A percentile compares a stretch with the other conserved stretches of the same genome.
phyloP scores from a whole-genome alignment of 1,139 yeast species.

The Blastobotrys illinoisensis region DNA sequence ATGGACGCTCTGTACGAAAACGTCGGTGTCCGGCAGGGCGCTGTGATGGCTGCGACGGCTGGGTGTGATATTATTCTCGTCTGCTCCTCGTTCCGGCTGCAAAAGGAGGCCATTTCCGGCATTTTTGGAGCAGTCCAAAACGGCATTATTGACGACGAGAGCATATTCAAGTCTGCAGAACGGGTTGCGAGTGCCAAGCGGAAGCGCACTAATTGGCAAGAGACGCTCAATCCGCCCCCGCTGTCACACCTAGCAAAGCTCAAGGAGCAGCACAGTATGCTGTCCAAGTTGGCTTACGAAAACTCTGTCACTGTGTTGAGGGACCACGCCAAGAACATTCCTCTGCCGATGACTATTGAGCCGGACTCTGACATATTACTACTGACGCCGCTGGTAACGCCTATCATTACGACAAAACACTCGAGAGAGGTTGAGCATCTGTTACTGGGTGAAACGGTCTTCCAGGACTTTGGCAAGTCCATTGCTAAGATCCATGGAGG shows the following conservation, averaged over 20 bases:
- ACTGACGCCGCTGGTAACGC: slow-evolving; percentile 49
- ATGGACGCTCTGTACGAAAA: slow-evolving; percentile 60
- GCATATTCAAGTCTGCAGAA: slow-evolving; percentile 39
- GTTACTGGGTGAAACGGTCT: slow-evolving; percentile 53
- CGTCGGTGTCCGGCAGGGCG: slow-evolving; percentile 64
- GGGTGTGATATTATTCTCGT: slow-evolving; percentile 65
- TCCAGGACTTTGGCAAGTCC: slow-evolving; percentile 36
- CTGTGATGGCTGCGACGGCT: slow-evolving; percentile 54
- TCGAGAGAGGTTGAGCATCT: slow-evolving; percentile 27
- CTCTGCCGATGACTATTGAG: slow-evolving; percentile 43
- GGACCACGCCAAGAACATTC: slow-evolving; percentile 49
- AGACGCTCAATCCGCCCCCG: slow-evolving; percentile 36
- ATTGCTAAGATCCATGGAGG: slow-evolving; percentile 32
- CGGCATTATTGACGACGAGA: slow-evolving; percentile 49
- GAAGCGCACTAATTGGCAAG: slow-evolving; percentile 45
- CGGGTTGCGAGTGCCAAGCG: slow-evolving; percentile 46
- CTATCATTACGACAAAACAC: slow-evolving; percentile 33
- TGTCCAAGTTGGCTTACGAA: slow-evolving; percentile 47
- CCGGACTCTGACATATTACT: slow-evolving; percentile 39
- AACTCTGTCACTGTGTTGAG: slow-evolving; percentile 52
- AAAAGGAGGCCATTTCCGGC: slow-evolving; percentile 54
- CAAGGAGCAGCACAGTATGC: slow-evolving; percentile 42
- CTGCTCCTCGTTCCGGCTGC: slow-evolving; percentile 53
- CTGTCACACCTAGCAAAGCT: slow-evolving; percentile 30
- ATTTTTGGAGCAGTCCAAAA: slow-evolving; percentile 48